These are phyloP conservation scores for Pyracantha coccinea DNA, from an alignment of 331 rosid genomes.

Conservation along the genomic window DNA sequence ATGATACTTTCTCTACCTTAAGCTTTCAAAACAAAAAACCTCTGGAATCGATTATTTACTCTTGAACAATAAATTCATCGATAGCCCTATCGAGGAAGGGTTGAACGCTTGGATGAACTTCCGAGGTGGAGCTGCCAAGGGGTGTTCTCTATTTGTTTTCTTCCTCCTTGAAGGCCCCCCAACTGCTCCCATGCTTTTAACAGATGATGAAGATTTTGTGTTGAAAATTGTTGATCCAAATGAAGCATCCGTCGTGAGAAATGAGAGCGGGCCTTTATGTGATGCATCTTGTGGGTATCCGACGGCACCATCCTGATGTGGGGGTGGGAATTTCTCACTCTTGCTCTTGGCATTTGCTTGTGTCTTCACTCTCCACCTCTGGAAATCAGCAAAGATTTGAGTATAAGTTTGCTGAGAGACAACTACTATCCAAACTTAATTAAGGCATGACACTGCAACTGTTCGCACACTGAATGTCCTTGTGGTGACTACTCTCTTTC, in stretches of 20 bases:
- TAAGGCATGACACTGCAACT: neutral
- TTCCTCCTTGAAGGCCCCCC: slow-evolving; percentile 47
- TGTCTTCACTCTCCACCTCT: slow-evolving; percentile 86
- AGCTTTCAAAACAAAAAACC: slow-evolving; percentile 2
- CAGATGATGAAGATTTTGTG: slow-evolving; percentile 47
- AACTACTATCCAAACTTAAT: neutral
- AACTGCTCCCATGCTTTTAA: slow-evolving; percentile 34
- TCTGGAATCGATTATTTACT: slow-evolving; percentile 39
- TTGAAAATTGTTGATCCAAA: slow-evolving; percentile 50
- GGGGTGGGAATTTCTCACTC: slow-evolving; percentile 99
- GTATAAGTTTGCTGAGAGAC: neutral
- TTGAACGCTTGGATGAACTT: slow-evolving; percentile 70
- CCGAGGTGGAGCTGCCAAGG: slow-evolving; percentile 55
- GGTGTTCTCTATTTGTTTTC: slow-evolving; percentile 50
- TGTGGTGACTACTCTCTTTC: neutral
- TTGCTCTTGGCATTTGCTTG: slow-evolving; percentile 89
- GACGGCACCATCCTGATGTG: slow-evolving; percentile 96
- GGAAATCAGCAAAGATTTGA: slow-evolving; percentile 35
- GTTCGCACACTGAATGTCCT: neutral
- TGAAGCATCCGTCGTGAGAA: slow-evolving; percentile 59
- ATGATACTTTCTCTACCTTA: slow-evolving; percentile 2
- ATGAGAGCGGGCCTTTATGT: slow-evolving; percentile 63
- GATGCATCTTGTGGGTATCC: slow-evolving; percentile 69
- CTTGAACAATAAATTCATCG: slow-evolving; percentile 57
- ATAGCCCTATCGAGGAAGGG: slow-evolving; percentile 68